Conservation (phyloP, 202 grass and related monocot species). For the Carex sylvatica region DNA sequence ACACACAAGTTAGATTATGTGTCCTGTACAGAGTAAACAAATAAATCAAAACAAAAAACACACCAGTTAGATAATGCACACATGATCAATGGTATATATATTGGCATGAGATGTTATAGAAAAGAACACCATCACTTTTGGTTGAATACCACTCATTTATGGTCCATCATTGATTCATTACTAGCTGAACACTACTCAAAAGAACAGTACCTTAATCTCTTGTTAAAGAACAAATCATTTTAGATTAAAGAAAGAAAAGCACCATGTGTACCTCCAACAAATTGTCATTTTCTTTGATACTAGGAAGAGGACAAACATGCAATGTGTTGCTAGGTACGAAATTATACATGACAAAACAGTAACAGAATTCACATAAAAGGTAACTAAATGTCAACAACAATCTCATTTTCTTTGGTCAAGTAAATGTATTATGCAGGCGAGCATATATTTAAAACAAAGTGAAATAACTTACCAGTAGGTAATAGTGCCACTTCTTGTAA, state of each 20-base stretch:
- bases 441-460: not conserved
- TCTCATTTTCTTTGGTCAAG: not conserved
- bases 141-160: not conserved
- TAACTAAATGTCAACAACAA: not conserved
- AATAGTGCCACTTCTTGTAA: conserved; percentile 99
- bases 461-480: conserved; percentile 64
- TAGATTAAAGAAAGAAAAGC: not conserved
- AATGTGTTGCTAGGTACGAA: not conserved
- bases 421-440: not conserved
- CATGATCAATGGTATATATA: not conserved
- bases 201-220: not conserved
- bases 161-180: not conserved
- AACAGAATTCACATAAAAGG: not conserved
- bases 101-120: not conserved
- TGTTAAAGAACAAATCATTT: not conserved
- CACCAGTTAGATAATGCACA: not conserved
- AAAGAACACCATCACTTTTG: not conserved
- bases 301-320: not conserved
- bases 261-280: not conserved
- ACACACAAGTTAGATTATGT: not conserved
- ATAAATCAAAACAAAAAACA: not conserved
- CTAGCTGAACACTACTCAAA: not conserved
- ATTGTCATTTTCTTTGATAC: not conserved
- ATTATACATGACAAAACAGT: not conserved
- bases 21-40: conserved; percentile 44